Evolutionary conservation across 1,284 basidiomycete species (phyloP), one percentile per base, ranked within the genome.

Genomic region (Heliocybe sulcata): DNA sequence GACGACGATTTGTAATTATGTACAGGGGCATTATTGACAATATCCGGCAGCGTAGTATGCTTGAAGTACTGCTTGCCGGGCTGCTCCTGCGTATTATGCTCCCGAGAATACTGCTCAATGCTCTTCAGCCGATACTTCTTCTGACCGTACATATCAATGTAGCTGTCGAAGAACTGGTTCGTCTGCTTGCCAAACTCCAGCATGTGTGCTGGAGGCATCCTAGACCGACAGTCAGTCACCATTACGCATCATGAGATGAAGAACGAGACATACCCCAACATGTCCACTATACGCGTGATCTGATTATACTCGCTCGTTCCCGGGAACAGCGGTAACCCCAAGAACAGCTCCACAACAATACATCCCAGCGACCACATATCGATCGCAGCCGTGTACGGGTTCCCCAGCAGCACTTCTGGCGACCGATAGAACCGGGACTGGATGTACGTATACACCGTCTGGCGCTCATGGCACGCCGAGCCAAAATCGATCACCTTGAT

Each of bases 401-500:
- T 83, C 22, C 95, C 95, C 22, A 99, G 79, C 14, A 99, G 78
- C 25, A 99, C 97, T 73, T 99, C 97, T 3, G 96, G 97, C 2
- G 93, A 97, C 42, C 97, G 91, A 69, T 99, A 99, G 76, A 99
- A 99, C 51, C 96, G 84, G 9, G 95, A 98, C 69, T 99, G 96
- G 68, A 99, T 99, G 73, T 99, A 99, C 1, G 97, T 99, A 70
- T 99, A 99, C 48, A 99, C 95, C 3, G 96, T 99, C 72, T 98
- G 94, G 64, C 93, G 87, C 72, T 98, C 97, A 69, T 98, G 94
- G 68, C 97, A 99, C 19, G 96, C 94, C 19, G 95, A 98, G 51
- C 96, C 97, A 73, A 98, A 99, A 74, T 99, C 96, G 67, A 99
- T 98, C 56, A 99, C 91, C 73, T 99, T 99, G 78, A 99, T 98